phyloP scores from a whole-genome alignment of 2,329 filamentous ascomycete species.

The Botrytis pseudocinerea region DNA sequence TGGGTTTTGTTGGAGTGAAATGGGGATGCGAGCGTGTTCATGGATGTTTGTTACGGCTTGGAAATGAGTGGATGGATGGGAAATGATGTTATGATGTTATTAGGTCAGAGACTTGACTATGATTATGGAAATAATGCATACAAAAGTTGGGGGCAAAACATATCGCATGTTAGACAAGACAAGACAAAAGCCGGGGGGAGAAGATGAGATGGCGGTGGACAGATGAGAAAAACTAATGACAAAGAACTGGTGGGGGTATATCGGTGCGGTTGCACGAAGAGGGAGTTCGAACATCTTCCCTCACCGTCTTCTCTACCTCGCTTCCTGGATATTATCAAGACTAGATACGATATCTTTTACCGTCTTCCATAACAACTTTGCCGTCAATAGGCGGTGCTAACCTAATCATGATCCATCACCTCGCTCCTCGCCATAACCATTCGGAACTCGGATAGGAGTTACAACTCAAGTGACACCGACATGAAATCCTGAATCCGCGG shows the following conservation, averaged over 20 bases:
- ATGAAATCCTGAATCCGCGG: too few relatives aligned
- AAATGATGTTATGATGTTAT: not conserved
- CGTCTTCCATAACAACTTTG: not conserved
- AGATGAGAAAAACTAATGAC: not conserved
- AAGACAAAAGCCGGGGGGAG: not conserved
- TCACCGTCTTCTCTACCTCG: not conserved
- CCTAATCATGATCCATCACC: too few relatives aligned
- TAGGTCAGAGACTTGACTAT: not conserved
- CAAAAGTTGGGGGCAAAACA: not conserved
- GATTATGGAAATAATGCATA: not conserved
- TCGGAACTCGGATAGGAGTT: not conserved
- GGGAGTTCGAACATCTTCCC: not conserved
- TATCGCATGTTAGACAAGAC: constrained; percentile 4
- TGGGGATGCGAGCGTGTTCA: constrained; percentile 5
- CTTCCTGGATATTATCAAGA: not conserved
- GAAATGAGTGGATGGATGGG: not conserved
- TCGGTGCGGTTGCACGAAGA: not conserved
- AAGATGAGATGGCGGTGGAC: constrained; percentile 9
- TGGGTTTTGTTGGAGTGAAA: not conserved
- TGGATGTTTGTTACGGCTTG: not conserved
- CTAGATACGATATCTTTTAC: not conserved
- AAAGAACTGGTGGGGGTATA: not conserved
- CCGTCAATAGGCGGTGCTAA: not conserved
- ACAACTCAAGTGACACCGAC: not conserved
- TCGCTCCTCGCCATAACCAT: not conserved